These are phyloP conservation scores for Glycine soja DNA, from an alignment of 306 rosid genomes.

Conservation along the genomic window DNA sequence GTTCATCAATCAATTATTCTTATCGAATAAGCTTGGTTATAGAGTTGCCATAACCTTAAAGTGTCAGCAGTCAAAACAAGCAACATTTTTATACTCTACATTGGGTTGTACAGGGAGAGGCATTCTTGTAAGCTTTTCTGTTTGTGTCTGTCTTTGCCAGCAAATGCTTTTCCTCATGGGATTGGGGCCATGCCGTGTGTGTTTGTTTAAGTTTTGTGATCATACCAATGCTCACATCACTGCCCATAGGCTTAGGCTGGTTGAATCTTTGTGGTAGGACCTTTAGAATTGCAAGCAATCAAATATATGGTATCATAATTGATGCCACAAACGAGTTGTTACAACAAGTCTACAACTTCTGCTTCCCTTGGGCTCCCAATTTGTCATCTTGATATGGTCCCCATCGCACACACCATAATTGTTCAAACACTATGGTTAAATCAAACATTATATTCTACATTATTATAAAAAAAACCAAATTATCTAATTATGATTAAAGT, in stretches of 20 bases:
- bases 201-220: constrained; percentile 11
- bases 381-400: constrained; percentile 26
- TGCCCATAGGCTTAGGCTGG: not conserved
- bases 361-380: not conserved
- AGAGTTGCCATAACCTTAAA: not conserved
- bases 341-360: constrained; percentile 1
- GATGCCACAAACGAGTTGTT: constrained; percentile 28
- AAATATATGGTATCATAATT: not conserved
- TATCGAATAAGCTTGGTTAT: not conserved
- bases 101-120: not conserved
- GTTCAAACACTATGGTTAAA: constrained; percentile 1
- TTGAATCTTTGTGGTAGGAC: constrained; percentile 24
- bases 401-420: not conserved
- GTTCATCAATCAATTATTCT: not conserved
- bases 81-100: not conserved
- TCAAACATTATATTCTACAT: not conserved
- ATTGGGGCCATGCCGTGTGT: not conserved
- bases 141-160: not conserved
- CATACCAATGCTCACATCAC: not conserved
- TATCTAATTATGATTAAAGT: not conserved
- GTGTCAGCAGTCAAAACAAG: not conserved
- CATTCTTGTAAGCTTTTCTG: not conserved
- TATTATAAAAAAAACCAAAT: not conserved
- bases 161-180: constrained; percentile 22
- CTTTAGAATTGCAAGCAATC: constrained; percentile 10